phyloP scores from a whole-genome alignment of 768 basidiomycete species.

The Boletus insuetus region DNA sequence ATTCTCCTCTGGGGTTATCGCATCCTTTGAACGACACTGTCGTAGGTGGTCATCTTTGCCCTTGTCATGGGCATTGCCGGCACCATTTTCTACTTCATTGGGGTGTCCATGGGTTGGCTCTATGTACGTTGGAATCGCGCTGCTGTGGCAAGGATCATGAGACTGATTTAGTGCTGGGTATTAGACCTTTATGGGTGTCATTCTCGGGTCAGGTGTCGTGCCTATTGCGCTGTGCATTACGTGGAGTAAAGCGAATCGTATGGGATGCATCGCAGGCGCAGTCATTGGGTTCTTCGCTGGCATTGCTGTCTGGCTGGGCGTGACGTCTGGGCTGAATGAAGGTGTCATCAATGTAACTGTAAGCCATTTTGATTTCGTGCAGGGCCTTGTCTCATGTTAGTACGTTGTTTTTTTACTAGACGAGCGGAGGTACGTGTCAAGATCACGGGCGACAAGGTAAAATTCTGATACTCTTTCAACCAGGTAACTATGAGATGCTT shows the following conservation, averaged over 20 bases:
- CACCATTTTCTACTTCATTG: slow-evolving; percentile 84
- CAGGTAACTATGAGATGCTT: slow-evolving; percentile 68
- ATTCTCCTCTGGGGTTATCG: neutral
- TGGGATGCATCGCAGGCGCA: slow-evolving; percentile 77
- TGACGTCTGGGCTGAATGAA: slow-evolving; percentile 67
- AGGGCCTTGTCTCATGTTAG: neutral
- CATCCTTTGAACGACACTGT: neutral
- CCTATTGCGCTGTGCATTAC: slow-evolving; percentile 85
- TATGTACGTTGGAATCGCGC: slow-evolving; percentile 54
- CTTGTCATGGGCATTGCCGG: slow-evolving; percentile 82
- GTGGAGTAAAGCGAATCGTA: slow-evolving; percentile 83
- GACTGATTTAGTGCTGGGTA: neutral
- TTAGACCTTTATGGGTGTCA: slow-evolving; percentile 85
- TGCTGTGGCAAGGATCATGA: neutral
- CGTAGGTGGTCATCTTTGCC: slow-evolving; percentile 64
- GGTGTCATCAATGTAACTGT: slow-evolving; percentile 70
- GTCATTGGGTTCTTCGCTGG: slow-evolving; percentile 67
- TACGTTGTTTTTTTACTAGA: slow-evolving; percentile 27
- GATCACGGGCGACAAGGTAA: slow-evolving; percentile 3
- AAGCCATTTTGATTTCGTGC: slow-evolving; percentile 16
- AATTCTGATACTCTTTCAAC: neutral
- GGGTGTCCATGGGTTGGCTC: slow-evolving; percentile 92
- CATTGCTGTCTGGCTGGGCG: slow-evolving; percentile 81
- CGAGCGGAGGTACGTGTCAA: slow-evolving; percentile 47
- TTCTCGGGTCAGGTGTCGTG: slow-evolving; percentile 81